phyloP scores from a whole-genome alignment of 352 stramenopile species.

The Globisporangium orthogonon region DNA sequence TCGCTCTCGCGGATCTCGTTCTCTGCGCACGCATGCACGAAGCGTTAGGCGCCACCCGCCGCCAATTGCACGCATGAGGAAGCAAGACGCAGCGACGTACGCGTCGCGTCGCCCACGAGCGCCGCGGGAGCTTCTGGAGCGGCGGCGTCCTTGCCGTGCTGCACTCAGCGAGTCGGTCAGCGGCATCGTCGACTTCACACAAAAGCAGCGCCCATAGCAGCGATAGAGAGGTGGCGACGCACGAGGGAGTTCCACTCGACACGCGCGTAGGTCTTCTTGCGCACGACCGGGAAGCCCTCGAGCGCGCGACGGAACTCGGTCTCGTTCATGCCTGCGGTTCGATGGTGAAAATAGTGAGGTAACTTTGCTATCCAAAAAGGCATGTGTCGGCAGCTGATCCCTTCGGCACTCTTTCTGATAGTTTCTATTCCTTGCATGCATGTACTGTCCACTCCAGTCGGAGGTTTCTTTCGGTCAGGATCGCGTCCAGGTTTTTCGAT shows the following conservation, averaged over 20 bases:
- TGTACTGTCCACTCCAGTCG: too few relatives aligned
- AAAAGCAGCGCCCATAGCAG: background rate
- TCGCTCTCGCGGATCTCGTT: conserved; percentile 31
- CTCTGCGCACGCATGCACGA: background rate
- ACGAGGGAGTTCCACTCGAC: conserved; percentile 81
- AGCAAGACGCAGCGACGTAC: background rate
- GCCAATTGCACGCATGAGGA: too few relatives aligned
- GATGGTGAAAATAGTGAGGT: background rate
- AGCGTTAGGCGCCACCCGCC: too few relatives aligned
- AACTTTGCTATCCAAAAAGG: too few relatives aligned
- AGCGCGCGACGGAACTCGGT: conserved; percentile 59
- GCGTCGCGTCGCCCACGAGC: conserved; percentile 2
- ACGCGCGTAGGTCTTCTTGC: conserved; percentile 69
- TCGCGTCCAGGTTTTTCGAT: too few relatives aligned
- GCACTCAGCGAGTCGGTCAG: background rate
- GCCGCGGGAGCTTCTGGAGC: background rate
- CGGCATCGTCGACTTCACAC: background rate
- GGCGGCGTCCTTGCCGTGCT: conserved; percentile 18
- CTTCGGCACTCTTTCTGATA: too few relatives aligned
- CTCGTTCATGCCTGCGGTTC: conserved; percentile 53
- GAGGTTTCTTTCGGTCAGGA: too few relatives aligned
- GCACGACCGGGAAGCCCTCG: conserved; percentile 70
- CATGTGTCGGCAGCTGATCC: too few relatives aligned
- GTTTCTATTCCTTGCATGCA: too few relatives aligned
- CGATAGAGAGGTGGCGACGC: background rate